Base-by-base conservation (phyloP, 1,139 yeast genomes). In the Hansenula lynferdii region DNA sequence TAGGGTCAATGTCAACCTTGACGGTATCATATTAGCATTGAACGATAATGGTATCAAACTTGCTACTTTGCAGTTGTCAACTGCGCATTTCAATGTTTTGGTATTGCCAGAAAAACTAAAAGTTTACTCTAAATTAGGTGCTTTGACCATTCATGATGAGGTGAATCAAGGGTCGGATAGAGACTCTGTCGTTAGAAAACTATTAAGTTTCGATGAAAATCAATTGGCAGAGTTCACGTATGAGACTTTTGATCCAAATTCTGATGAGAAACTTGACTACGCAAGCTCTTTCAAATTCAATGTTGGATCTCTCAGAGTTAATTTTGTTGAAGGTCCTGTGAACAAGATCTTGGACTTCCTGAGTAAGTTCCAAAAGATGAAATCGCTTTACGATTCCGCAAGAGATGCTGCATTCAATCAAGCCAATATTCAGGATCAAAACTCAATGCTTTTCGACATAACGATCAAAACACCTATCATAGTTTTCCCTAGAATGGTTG, bases 11-110 rank as follows among this genome's bases (percentile, higher is more conserved):
- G 70, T 92, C 16, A 74, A 73, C 35, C 66, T 92, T 54, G 87
- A 81, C 40, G 82, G 96, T 54, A 76, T 92, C 14, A 77, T 82
- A 19, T 57, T 87, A 42, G 77, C 85, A 5, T 65, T 94, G 34
- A 85, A 86, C 56, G 97, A 92, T 53, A 95, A 87, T 45, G 84
- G 92, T 4, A 69, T 81, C 32, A 82, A 85, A 48, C 60, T 94
- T 34, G 96, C 96, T 0, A 87, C 96, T 0, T 57, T 90, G 43
- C 74, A 77, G 38, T 65, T 94, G 38, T 81, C 87, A 40, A 76
- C 85, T 9, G 97, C 96, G 2, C 72, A 75, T 36, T 72, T 89
- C 34, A 65, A 70, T 14, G 76, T 86, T 8, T 69, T 80, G 28
- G 58, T 89, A 30, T 65, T 87, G 16, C 95, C 95, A 0, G 95